These are phyloP conservation scores for Pontederia paniculata DNA, from an alignment of 176 grass and related monocot genomes.

Conservation along the genomic window DNA sequence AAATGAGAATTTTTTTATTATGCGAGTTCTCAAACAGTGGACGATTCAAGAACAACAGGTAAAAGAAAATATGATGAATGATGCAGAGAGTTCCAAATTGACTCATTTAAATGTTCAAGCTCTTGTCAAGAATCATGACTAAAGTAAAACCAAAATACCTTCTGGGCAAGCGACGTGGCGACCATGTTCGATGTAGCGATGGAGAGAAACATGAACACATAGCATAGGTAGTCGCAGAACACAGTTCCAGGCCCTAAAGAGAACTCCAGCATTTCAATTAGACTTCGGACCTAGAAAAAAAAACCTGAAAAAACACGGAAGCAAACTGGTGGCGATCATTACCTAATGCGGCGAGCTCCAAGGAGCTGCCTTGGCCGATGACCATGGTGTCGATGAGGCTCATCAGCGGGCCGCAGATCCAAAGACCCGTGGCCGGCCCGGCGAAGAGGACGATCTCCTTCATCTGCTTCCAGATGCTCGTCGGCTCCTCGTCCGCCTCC, in stretches of 20 bases:
- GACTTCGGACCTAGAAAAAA: neutral
- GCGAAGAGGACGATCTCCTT: slow-evolving; percentile 64
- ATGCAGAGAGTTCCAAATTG: neutral
- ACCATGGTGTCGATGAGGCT: slow-evolving; percentile 99
- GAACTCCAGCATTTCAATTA: neutral
- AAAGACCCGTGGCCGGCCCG: slow-evolving; percentile 60
- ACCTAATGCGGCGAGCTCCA: slow-evolving; percentile 84
- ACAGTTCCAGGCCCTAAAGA: slow-evolving; percentile 68
- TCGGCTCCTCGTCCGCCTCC: neutral
- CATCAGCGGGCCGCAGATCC: slow-evolving; percentile 79
- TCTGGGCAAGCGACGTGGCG: slow-evolving; percentile 74
- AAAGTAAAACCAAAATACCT: slow-evolving; percentile 33
- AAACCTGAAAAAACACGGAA: neutral
- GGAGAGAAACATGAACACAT: slow-evolving; percentile 94
- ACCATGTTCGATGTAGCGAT: slow-evolving; percentile 96
- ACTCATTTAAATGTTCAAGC: neutral
- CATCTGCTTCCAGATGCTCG: slow-evolving; percentile 56
- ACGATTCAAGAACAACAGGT: too few species aligned
- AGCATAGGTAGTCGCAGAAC: slow-evolving; percentile 84
- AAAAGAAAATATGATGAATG: too few species aligned
- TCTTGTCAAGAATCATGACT: neutral
- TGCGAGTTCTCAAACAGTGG: too few species aligned
- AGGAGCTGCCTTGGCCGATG: slow-evolving; percentile 63
- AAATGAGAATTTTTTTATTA: too few species aligned
- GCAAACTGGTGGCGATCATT: neutral